Base-by-base conservation (phyloP, 257 asterid genomes). In the Penstemon eatonii region DNA sequence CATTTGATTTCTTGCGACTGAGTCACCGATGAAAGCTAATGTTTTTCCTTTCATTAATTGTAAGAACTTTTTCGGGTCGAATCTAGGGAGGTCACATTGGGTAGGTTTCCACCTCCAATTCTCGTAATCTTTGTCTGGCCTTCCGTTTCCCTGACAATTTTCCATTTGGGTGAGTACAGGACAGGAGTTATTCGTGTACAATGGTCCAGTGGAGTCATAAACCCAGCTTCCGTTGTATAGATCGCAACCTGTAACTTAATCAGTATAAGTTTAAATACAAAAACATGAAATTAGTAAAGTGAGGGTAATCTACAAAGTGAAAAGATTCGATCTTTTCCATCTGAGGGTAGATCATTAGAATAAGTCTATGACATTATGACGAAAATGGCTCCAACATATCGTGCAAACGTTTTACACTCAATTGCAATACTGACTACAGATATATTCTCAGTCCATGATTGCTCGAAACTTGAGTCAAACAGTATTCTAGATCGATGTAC, bases 1-100 rank as follows among this genome's bases (percentile, higher is more conserved):
- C 95, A 94, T 87, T 82, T 94, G 99, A 87, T 94, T 91, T 70
- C 99, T 89, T 66, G 97, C 93, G 73, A 91, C 91, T 52, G 99
- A 94, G 70, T 94, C 99, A 41, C 99, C 99, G 63, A 94, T 81
- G 75, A 86, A 94, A 71, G 97, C 99, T 70, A 94, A 74, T 33
- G 99, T 89, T 76, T 94, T 94, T 45, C 97, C 97, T 70, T 90
- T 83, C 97, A 91, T 91, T 57, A 89, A 57, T 68, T 91, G 93
- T 86, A 91, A 82, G 83, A 94, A 94, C 64, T 70, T 78, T 75
- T 76, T 85, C 0, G 91, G 77, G 51, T 89, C 91, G 76, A 91
- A 83, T 70, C 95, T 85, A 37, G 95, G 97, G 64, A 94, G 78
- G 56, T 82, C 91, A 74, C 99, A 94, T 52, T 83, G 81, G 65